Base-by-base conservation (phyloP, 345 rosid genomes). In the Pistacia vera region DNA sequence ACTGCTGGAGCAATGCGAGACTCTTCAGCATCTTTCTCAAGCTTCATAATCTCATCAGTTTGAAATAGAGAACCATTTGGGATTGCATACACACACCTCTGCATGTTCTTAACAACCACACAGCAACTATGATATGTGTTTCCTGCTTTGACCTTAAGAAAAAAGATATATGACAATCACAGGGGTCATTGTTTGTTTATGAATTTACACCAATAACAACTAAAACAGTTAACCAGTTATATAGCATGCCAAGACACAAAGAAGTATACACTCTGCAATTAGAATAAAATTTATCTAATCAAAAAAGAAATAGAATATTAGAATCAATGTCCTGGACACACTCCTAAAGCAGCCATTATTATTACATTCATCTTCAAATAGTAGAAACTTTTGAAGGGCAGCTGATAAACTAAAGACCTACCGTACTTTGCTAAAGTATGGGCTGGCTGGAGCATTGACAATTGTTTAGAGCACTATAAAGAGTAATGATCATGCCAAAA, bases 11-110 rank as follows among this genome's bases (percentile, higher is more conserved):
- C 84, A 84, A 90, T 87, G 76, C 35, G 71, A 14, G 97, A 92
- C 61, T 91, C 93, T 81, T 87, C 86, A 72, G 71, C 86, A 74
- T 88, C 97, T 81, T 92, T 90, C 86, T 93, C 95, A 41, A 92
- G 89, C 82, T 77, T 85, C 60, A 84, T 72, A 66, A 92, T 75
- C 85, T 92, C 94, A 62, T 87, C 87, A 51, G 85, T 81, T 74
- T 81, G 86, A 85, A 93, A 87, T 65, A 90, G 55, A 58, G 91
- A 85, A 81, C 81, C 83, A 72, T 69, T 77, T 78, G 99, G 98
- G 76, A 95, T 83, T 73, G 98, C 98, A 85, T 88, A 95, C 67
- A 93, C 91, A 79, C 98, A 90, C 83, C 97, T 90, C 79, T 86
- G 88, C 83, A 87, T 90, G 81, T 92, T 90, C 88, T 90, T 93